phyloP scores from a whole-genome alignment of 257 asterid genomes.

The Mentha longifolia region DNA sequence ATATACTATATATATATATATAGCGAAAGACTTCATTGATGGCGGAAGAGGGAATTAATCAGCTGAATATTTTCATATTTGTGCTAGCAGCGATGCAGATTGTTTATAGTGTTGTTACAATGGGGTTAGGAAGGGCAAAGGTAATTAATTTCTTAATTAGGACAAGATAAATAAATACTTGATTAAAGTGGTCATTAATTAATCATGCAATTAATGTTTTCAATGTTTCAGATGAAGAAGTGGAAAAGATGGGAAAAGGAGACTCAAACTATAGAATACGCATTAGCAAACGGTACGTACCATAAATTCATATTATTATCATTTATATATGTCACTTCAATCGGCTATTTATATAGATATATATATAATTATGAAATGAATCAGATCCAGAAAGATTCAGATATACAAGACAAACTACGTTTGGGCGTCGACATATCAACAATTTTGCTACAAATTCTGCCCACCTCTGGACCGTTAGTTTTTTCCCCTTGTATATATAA shows the following conservation, averaged over 20 bases:
- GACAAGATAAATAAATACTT: not conserved
- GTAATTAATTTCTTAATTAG: conserved; percentile 29
- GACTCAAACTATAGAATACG: conserved; percentile 66
- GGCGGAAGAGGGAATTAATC: conserved; percentile 58
- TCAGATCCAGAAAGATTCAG: conserved; percentile 80
- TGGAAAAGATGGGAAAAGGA: conserved; percentile 89
- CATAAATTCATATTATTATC: not conserved
- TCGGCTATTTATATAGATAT: not conserved
- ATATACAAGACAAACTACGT: conserved; percentile 69
- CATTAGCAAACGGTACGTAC: conserved; percentile 74
- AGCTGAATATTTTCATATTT: conserved; percentile 77
- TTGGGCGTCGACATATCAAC: conserved; percentile 63
- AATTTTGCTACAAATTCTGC: conserved; percentile 37
- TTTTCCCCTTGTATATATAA: not conserved
- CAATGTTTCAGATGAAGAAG: conserved; percentile 56
- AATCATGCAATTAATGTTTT: not conserved
- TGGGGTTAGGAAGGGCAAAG: conserved; percentile 85
- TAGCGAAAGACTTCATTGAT: conserved; percentile 53
- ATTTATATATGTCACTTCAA: not conserved
- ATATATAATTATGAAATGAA: not conserved
- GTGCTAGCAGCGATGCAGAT: conserved; percentile 82
- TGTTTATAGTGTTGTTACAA: conserved; percentile 60
- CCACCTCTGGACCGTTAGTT: conserved; percentile 63
- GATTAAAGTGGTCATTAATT: not conserved
- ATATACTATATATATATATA: too few relatives aligned